Base-by-base conservation (phyloP, 257 asterid species). In the Scutellaria minor region DNA sequence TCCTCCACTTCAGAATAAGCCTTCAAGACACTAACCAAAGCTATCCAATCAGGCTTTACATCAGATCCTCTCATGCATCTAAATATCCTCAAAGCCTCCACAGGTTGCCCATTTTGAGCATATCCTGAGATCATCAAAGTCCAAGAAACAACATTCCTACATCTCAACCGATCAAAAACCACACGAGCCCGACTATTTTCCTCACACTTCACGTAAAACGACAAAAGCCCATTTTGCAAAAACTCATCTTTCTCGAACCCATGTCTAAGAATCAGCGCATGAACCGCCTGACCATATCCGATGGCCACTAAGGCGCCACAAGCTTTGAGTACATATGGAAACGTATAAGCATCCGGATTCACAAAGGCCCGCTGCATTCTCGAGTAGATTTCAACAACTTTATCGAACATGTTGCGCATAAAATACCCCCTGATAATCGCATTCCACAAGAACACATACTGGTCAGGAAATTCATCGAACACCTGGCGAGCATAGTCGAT, bases 341-440 rank as follows among this genome's bases (percentile, higher is more conserved):
- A 77, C 7, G 96, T 85, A 67, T 76, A 85, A 9, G 77, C 64
- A 76, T 89, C 96, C 0, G 96, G 94, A 8, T 72, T 67, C 35
- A 87, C 90, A 12, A 31, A 71, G 3, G 70, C 73, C 53, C 18
- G 73, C 64, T 81, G 93, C 96, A 89, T 89, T 62, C 70, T 78
- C 3, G 81, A 77, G 70, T 87, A 85, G 86, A 82, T 69, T 41
- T 82, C 83, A 40, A 85, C 20, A 24, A 83, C 91, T 14, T 79
- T 56, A 61, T 52, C 78, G 11, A 74, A 75, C 84, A 80, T 72
- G 62, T 64, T 69, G 59, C 77, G 85, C 76, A 54, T 46, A 7
- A 84, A 83, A 69, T 85, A 89, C 9, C 93, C 93, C 58, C 83
- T 87, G 81, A 89, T 85, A 75, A 87, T 86, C 5, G 91, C 93